phyloP scores from a whole-genome alignment of 2,329 filamentous ascomycete species.

The Beauveria pseudobassiana region DNA sequence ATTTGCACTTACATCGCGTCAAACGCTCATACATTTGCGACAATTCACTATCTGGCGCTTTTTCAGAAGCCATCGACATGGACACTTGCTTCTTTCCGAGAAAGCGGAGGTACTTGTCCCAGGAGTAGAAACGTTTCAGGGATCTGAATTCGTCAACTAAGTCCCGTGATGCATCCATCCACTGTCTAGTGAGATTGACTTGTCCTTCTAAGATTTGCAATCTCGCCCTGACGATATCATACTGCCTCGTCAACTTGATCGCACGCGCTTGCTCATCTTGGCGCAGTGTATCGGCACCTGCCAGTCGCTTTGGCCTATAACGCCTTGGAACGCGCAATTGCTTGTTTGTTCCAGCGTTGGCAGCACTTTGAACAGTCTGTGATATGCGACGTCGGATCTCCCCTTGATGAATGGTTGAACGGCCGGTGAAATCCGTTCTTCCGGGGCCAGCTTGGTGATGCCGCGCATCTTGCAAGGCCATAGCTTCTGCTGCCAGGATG shows the following conservation, averaged over 20 bases:
- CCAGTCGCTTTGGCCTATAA: conserved; percentile 39
- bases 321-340: conserved; percentile 25
- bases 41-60: conserved; percentile 35
- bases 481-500: conserved; percentile 67
- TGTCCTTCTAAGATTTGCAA: conserved; percentile 34
- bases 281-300: conserved; percentile 35
- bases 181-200: conserved; percentile 37
- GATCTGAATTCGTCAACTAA: conserved; percentile 58
- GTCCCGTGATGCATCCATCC: conserved; percentile 52
- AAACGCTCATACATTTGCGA: conserved; percentile 49
- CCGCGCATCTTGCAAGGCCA: conserved; percentile 51
- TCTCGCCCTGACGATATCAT: conserved; percentile 36
- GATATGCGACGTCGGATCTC: neutral
- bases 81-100: conserved; percentile 31
- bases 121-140: conserved; percentile 56
- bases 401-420: neutral
- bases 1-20: conserved; percentile 39
- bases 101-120: conserved; percentile 57
- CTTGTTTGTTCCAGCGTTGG: neutral
- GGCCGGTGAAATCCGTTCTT: neutral
- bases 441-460: conserved; percentile 22
- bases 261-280: conserved; percentile 37
- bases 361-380: neutral
- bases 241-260: conserved; percentile 32
- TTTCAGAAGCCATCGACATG: conserved; percentile 16